A percentile compares a stretch with the other conserved stretches of the same genome.
Conservation (phyloP, 2,329 filamentous ascomycete genomes). For the Alternaria longipes region DNA sequence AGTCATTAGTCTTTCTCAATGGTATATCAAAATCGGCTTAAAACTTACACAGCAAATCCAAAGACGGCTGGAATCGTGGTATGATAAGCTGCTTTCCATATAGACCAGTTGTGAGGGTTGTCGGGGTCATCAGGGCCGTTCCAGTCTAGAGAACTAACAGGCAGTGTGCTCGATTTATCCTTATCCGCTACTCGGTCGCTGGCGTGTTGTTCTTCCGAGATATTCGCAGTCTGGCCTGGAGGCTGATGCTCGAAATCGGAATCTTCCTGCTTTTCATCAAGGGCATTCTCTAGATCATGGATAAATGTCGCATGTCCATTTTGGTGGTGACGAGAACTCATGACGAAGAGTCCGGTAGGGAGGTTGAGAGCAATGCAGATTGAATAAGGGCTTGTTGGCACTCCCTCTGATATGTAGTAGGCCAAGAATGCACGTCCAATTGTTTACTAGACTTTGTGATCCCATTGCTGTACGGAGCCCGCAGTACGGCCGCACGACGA, state of each 20-base stretch:
- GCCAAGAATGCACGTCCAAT: background rate
- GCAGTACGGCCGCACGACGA: background rate
- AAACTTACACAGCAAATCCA: constrained; percentile 49
- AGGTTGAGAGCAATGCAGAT: background rate
- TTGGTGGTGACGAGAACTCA: background rate
- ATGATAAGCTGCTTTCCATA: constrained; percentile 44
- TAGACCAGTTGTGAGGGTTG: constrained; percentile 54
- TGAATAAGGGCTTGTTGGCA: background rate
- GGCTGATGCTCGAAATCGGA: background rate
- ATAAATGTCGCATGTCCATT: background rate
- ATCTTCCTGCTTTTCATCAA: background rate
- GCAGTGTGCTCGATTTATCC: background rate
- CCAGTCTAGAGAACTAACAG: constrained; percentile 34
- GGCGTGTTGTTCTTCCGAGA: background rate
- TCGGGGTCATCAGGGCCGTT: constrained; percentile 46
- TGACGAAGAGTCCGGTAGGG: background rate
- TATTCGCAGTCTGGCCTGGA: background rate
- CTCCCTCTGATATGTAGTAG: background rate
- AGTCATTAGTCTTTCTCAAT: background rate
- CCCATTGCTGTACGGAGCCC: background rate
- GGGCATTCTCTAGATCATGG: background rate
- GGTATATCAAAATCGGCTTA: background rate
- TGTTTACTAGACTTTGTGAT: background rate
- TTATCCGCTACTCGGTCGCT: background rate
- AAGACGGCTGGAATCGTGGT: constrained; percentile 46